These are phyloP conservation scores for Gloeostereum incarnatum DNA, from an alignment of 768 basidiomycete genomes.

Conservation along the genomic window DNA sequence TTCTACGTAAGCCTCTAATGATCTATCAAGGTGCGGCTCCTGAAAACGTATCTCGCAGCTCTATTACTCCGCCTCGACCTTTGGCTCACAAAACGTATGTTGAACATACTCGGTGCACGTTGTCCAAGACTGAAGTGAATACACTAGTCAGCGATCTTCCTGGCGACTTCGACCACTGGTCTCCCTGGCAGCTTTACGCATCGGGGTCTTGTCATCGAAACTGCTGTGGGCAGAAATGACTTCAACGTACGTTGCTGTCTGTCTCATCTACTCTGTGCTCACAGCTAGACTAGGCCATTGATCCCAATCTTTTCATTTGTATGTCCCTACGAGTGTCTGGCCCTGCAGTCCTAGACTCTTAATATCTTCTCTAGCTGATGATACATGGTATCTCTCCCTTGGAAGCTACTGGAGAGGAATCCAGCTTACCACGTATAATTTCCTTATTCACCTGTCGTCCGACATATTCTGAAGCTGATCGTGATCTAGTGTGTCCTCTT, in stretches of 20 bases:
- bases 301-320: conserved; percentile 25
- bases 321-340: background rate
- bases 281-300: conserved; percentile 29
- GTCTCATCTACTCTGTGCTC: background rate
- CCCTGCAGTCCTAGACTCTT: background rate
- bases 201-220: conserved; percentile 37
- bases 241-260: conserved; percentile 26
- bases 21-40: conserved; percentile 1
- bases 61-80: conserved; percentile 45
- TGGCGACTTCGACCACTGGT: conserved; percentile 43
- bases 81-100: conserved; percentile 38
- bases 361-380: conserved; percentile 15
- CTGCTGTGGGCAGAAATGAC: conserved; percentile 20
- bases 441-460: too few relatives aligned
- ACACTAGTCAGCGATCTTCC: conserved; percentile 39
- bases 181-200: conserved; percentile 34
- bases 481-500: conserved; percentile 20
- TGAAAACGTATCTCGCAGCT: conserved; percentile 24
- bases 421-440: conserved; percentile 22
- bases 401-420: conserved; percentile 54
- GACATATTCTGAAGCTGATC: background rate
- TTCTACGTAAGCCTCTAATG: conserved; percentile 4
- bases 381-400: conserved; percentile 38
- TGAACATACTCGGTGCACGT: background rate
- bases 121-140: background rate